Evolutionary conservation across 2,329 filamentous ascomycete species (phyloP), one percentile per base, ranked within the genome.

Genomic region (Aspergillus tamarii): DNA sequence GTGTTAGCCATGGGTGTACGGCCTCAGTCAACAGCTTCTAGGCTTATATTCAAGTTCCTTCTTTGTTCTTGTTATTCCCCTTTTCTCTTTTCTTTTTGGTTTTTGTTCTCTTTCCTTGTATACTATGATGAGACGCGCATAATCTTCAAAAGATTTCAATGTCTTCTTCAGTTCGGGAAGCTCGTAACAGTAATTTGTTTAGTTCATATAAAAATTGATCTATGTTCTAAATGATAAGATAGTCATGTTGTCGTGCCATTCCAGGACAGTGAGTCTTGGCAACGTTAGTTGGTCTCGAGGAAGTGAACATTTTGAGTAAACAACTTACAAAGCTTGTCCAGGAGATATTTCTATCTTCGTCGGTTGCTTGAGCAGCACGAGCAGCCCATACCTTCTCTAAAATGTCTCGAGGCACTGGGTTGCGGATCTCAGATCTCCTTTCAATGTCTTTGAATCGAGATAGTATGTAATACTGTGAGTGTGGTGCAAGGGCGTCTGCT

Each of bases 381-480:
- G 66, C 71, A 36, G 70, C 61, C 73, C 73, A 75, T 5, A 75
- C 72, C 34, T 67, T 70, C 36, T 67, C 56, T 10, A 75, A 61
- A 26, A 75, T 55, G 3, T 64, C 64, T n/a, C 60, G 60, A 6
- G 72, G 69, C 9, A 70, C 64, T 1, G 66, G 61, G 14, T 72
- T 72, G 14, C 69, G 66, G 28, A 74, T 66, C 26, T 73, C 73
- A 12, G 73, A 72, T 56, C 72, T 65, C 19, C 64, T 60, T 58
- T 71, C 67, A 21, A 74, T 69, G 19, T 75, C 70, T 10, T 60
- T 63, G 21, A 73, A 50, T n/a, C 73, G 65, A 16, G 70, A 32
- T 11, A 74, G 54, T n/a, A 76, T 62, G 61, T 76, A 76, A 59
- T 75, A 73, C n/a, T 68, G 71, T 4, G 73, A 71, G 58, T 74